These are phyloP conservation scores for Rhizophora apiculata DNA, from an alignment of 345 rosid species.

Conservation along the genomic window DNA sequence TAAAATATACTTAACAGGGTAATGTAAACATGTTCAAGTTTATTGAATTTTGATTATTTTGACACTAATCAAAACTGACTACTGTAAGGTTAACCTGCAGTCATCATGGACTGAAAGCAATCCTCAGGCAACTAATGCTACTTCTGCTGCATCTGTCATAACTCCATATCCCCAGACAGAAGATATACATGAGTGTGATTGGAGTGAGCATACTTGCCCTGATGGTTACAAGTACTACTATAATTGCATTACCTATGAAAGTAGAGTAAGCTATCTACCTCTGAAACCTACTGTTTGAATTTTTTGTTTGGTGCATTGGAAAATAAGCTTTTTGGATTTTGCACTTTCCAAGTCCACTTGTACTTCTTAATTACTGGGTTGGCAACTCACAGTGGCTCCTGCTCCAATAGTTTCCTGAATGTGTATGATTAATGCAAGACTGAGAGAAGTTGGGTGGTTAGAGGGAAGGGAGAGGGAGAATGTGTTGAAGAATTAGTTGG, in stretches of 20 bases:
- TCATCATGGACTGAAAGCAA: constrained; percentile 27
- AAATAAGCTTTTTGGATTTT: no score
- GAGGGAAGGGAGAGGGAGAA: no score
- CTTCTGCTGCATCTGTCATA: constrained; percentile 22
- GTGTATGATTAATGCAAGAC: no score
- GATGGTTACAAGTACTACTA: constrained; percentile 82
- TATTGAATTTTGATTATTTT: no score
- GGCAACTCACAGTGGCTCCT: no score
- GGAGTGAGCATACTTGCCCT: constrained; percentile 91
- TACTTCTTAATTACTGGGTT: no score
- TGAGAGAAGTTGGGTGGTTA: no score
- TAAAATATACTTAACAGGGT: background rate
- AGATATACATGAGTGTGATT: constrained; percentile 61
- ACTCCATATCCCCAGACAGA: constrained; percentile 35
- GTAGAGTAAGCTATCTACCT: constrained; percentile 51
- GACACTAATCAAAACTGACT: no score
- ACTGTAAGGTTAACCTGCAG: constrained; percentile 22
- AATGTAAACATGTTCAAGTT: no score
- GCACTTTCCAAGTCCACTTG: no score
- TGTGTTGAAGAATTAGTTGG: no score
- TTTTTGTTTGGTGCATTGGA: background rate
- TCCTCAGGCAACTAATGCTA: constrained; percentile 31
- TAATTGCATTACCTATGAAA: constrained; percentile 67
- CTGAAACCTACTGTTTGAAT: constrained; percentile 13
- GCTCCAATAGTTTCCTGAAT: no score